A percentile compares a stretch with the other conserved stretches of the same genome.
Conservation (phyloP, 2,329 filamentous ascomycete genomes). For the Ustulina deusta region DNA sequence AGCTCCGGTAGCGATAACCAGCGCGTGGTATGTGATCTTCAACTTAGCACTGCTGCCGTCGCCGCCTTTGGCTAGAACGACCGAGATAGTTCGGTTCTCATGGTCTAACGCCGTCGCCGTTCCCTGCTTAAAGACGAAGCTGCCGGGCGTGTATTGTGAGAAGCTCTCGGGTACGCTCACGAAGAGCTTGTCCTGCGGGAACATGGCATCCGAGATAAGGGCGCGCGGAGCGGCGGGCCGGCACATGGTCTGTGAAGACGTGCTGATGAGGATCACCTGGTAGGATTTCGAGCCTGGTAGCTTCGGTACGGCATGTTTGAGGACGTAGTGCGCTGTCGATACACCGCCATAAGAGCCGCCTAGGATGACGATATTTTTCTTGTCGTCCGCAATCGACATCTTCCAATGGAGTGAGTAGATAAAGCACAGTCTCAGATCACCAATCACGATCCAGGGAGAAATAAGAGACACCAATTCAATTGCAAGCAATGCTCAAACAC, state of each 20-base stretch:
- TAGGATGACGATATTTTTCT: slow-evolving; percentile 56
- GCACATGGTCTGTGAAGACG: slow-evolving; percentile 56
- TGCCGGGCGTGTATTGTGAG: slow-evolving; percentile 52
- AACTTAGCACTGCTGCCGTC: slow-evolving; percentile 31
- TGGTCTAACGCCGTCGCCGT: slow-evolving; percentile 54
- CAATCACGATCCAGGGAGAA: not conserved
- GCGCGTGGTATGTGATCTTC: slow-evolving; percentile 55
- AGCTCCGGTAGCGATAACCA: slow-evolving; percentile 63
- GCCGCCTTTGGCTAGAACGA: slow-evolving; percentile 38
- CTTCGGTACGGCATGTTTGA: slow-evolving; percentile 62
- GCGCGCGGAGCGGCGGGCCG: slow-evolving; percentile 61
- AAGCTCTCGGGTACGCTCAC: slow-evolving; percentile 55
- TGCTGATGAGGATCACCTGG: slow-evolving; percentile 58
- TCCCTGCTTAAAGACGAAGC: slow-evolving; percentile 59
- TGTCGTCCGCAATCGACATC: slow-evolving; percentile 23
- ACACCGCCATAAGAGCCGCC: slow-evolving; percentile 66
- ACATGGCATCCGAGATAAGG: slow-evolving; percentile 58
- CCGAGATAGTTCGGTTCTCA: slow-evolving; percentile 49
- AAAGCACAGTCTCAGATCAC: slow-evolving; percentile 1
- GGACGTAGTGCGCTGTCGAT: slow-evolving; percentile 64
- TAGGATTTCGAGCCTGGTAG: slow-evolving; percentile 53
- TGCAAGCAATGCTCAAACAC: not conserved
- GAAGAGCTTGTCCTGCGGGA: slow-evolving; percentile 60
- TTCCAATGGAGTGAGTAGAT: slow-evolving; percentile 1
- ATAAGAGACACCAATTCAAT: not conserved